Evolutionary conservation across 1,139 yeast species (phyloP).

Genomic region (Citeromyces hawaiiensis): DNA sequence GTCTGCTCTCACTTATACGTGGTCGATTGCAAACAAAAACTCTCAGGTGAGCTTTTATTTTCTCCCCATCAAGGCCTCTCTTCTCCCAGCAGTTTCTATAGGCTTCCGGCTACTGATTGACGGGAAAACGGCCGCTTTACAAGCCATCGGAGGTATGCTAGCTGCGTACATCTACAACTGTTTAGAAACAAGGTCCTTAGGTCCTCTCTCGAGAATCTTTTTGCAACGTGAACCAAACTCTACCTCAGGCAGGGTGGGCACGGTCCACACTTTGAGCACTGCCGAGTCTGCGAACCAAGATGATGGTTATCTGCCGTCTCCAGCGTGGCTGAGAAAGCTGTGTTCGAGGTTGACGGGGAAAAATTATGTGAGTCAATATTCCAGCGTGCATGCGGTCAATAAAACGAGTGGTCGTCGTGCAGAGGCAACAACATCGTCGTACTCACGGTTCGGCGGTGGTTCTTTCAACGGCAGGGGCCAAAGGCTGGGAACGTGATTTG

Average conservation of each 20-base stretch:
- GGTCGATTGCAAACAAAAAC: conserved; percentile 42
- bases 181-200: conserved; percentile 38
- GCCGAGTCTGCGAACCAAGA: conserved; percentile 15
- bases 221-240: conserved; percentile 12
- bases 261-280: conserved; percentile 14
- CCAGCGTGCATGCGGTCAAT: neutral
- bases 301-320: conserved; percentile 22
- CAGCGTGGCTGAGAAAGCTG: conserved; percentile 16
- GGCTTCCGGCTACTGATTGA: conserved; percentile 31
- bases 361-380: conserved; percentile 9
- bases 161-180: conserved; percentile 51
- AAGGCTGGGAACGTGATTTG: conserved; percentile 10
- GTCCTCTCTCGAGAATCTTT: conserved; percentile 24
- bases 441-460: conserved; percentile 8
- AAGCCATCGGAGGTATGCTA: conserved; percentile 32
- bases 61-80: conserved; percentile 43
- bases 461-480: conserved; percentile 13
- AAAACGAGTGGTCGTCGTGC: neutral
- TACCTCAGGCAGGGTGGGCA: conserved; percentile 18
- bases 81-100: conserved; percentile 41
- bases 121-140: conserved; percentile 24
- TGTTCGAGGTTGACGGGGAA: conserved; percentile 14
- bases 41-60: conserved; percentile 36
- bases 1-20: conserved; percentile 42
- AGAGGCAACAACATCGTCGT: conserved; percentile 3